Conservation (phyloP, 2,329 filamentous ascomycete species). For the Verticillium zaregamsianum region DNA sequence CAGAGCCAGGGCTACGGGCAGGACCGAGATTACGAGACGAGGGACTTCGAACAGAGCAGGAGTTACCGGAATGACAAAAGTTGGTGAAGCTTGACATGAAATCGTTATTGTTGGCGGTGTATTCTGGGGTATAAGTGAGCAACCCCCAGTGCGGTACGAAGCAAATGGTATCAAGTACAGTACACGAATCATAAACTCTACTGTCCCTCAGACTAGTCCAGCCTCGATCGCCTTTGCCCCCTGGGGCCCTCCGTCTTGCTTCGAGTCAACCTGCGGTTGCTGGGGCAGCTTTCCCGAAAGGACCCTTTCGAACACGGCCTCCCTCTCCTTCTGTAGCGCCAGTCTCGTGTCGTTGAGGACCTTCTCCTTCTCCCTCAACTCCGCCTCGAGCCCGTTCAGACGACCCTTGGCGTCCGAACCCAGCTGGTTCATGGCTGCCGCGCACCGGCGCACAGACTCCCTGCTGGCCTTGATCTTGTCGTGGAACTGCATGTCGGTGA, state of each 20-base stretch:
- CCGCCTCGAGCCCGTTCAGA: conserved; percentile 17
- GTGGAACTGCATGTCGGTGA: conserved; percentile 47
- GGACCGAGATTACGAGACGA: neutral
- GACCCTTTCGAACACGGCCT: conserved; percentile 33
- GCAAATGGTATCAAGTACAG: neutral
- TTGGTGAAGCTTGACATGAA: neutral
- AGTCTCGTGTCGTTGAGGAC: conserved; percentile 27
- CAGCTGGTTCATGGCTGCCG: conserved; percentile 24
- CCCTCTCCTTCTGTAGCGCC: conserved; percentile 39
- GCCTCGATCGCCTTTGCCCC: neutral
- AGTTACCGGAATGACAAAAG: neutral
- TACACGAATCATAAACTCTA: neutral
- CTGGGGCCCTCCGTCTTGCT: neutral
- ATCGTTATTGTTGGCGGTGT: too few relatives aligned
- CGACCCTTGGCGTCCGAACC: conserved; percentile 7
- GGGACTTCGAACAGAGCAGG: neutral
- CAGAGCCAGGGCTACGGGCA: neutral
- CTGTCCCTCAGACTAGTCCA: neutral
- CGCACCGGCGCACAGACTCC: conserved; percentile 28
- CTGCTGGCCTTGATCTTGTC: conserved; percentile 43
- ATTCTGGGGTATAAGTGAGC: neutral
- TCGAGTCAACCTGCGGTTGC: neutral
- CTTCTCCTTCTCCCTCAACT: conserved; percentile 23
- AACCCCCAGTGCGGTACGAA: neutral
- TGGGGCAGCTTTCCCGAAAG: neutral